These are phyloP conservation scores for Yamadazyma atlantica DNA, from an alignment of 1,139 yeast genomes.

Conservation along the genomic window DNA sequence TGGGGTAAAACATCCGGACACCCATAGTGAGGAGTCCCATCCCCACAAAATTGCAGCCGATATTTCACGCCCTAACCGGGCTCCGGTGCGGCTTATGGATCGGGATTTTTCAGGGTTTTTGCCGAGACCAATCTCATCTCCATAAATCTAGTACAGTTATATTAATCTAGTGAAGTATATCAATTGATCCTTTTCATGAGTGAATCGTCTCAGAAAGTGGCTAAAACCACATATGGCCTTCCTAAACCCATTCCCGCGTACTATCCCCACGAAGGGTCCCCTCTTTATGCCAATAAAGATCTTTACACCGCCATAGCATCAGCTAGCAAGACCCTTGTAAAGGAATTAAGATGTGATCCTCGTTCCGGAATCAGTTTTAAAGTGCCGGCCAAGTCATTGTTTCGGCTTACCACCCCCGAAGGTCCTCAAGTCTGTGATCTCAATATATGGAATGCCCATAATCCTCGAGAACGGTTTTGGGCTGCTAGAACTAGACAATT, in stretches of 20 bases:
- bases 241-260: constrained; percentile 57
- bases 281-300: constrained; percentile 48
- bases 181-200: constrained; percentile 10
- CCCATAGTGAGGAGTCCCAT: not conserved
- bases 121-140: no score
- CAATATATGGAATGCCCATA: constrained; percentile 60
- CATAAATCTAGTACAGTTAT: no score
- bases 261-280: constrained; percentile 55
- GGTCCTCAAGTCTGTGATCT: constrained; percentile 74
- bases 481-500: constrained; percentile 68
- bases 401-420: constrained; percentile 61
- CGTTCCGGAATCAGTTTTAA: constrained; percentile 61
- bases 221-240: constrained; percentile 39
- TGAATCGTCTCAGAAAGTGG: constrained; percentile 39
- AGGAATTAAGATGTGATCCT: constrained; percentile 45
- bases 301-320: constrained; percentile 46
- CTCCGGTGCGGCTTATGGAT: not conserved
- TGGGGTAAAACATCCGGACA: not conserved
- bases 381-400: constrained; percentile 58
- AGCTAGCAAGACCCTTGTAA: constrained; percentile 38
- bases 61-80: no score
- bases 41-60: no score
- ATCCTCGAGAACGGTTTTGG: constrained; percentile 67
- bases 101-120: no score
- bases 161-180: not conserved